These are phyloP conservation scores for Apiospora saccharicola DNA, from an alignment of 2,329 filamentous ascomycete species.

Conservation along the genomic window DNA sequence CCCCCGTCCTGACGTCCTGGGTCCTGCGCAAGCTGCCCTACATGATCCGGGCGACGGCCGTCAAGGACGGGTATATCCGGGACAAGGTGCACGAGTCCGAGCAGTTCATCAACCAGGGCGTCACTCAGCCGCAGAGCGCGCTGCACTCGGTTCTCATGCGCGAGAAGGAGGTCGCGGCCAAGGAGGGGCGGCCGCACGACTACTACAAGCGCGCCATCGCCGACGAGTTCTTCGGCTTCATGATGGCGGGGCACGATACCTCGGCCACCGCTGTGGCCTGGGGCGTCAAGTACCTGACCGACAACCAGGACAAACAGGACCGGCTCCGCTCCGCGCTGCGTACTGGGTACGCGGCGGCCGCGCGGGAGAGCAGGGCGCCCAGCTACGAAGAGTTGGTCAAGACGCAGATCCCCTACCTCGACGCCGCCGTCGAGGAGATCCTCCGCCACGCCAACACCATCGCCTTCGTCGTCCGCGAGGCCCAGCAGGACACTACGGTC, in stretches of 20 bases:
- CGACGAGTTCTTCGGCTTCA: slow-evolving; percentile 43
- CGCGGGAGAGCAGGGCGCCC: slow-evolving; percentile 33
- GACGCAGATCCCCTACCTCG: slow-evolving; percentile 39
- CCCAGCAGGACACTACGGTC: slow-evolving; percentile 38
- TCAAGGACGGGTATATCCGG: slow-evolving; percentile 22
- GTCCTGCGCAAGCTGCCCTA: slow-evolving; percentile 18
- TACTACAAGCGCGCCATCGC: slow-evolving; percentile 36
- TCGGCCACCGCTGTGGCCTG: slow-evolving; percentile 39
- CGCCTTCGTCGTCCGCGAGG: slow-evolving; percentile 35
- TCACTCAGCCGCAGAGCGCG: slow-evolving; percentile 37
- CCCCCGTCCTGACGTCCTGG: slow-evolving; percentile 19
- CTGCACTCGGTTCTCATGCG: slow-evolving; percentile 43
- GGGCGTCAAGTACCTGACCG: slow-evolving; percentile 40
- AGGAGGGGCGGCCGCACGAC: slow-evolving; percentile 36
- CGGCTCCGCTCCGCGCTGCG: slow-evolving; percentile 37
- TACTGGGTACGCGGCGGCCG: slow-evolving; percentile 29
- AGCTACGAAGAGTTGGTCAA: slow-evolving; percentile 36
- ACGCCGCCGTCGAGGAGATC: slow-evolving; percentile 43
- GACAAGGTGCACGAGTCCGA: neutral
- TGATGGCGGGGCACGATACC: slow-evolving; percentile 45
- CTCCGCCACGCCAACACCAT: slow-evolving; percentile 38
- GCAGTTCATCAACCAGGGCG: slow-evolving; percentile 32
- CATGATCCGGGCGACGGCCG: slow-evolving; percentile 6
- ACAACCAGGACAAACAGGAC: slow-evolving; percentile 37
- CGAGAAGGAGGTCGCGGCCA: slow-evolving; percentile 40